Evolutionary conservation across 1,284 basidiomycete genomes (phyloP).

Genomic region (Ustilago hordei): DNA sequence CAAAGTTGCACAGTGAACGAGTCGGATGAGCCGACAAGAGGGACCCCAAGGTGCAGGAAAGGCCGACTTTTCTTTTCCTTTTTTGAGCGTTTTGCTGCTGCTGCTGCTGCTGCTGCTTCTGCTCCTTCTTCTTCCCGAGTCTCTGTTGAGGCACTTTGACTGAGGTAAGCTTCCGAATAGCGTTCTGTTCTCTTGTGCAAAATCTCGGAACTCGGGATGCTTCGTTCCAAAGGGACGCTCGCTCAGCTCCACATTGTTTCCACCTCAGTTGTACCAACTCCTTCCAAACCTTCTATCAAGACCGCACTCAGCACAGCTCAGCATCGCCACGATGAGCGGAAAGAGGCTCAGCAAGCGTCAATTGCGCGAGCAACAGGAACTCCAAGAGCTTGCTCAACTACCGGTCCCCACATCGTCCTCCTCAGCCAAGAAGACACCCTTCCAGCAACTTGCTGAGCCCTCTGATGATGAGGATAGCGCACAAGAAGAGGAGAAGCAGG

Average conservation of each 20-base stretch:
- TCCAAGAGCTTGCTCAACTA: slow-evolving; percentile 50
- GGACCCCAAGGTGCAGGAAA: slow-evolving; percentile 8
- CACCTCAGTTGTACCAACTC: not conserved
- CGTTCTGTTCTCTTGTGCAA: not conserved
- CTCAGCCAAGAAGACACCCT: slow-evolving; percentile 16
- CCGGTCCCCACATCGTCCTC: slow-evolving; percentile 22
- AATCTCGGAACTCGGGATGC: slow-evolving; percentile 32
- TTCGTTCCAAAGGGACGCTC: not conserved
- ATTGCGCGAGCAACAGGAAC: slow-evolving; percentile 63
- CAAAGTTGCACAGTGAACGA: not conserved
- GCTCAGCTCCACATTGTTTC: not conserved
- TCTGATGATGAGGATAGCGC: slow-evolving; percentile 21
- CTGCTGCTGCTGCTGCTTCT: no score
- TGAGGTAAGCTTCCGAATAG: slow-evolving; percentile 22
- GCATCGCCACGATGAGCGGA: slow-evolving; percentile 38
- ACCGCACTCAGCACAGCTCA: not conserved
- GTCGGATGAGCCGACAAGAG: not conserved
- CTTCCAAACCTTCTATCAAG: not conserved
- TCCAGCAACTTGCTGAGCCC: slow-evolving; percentile 25
- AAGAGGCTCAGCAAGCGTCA: slow-evolving; percentile 65
- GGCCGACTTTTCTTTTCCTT: not conserved
- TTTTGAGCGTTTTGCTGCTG: slow-evolving; percentile 8
- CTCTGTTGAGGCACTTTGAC: slow-evolving; percentile 2
- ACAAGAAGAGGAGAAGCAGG: slow-evolving; percentile 12
- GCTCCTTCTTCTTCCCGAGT: slow-evolving; percentile 13